These are phyloP conservation scores for Cucumis hystrix DNA, from an alignment of 306 rosid genomes.

Conservation along the genomic window DNA sequence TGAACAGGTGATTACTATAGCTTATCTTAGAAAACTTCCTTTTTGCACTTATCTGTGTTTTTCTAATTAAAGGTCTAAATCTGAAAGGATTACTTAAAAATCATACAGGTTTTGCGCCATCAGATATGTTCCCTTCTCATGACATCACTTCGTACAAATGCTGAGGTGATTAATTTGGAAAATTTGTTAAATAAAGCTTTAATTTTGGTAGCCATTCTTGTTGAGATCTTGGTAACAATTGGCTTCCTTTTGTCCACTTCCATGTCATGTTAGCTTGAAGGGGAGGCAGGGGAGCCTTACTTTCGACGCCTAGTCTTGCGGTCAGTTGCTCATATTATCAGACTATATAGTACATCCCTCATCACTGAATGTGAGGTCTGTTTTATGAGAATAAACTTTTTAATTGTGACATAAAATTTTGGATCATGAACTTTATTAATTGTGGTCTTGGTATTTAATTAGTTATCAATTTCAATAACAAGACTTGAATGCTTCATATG, in stretches of 20 bases:
- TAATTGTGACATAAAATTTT: neutral
- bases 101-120: conserved; percentile 56
- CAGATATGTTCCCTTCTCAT: conserved; percentile 84
- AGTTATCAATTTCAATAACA: neutral
- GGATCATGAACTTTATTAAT: neutral
- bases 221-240: conserved; percentile 14
- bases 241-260: conserved; percentile 9
- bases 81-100: conserved; percentile 15
- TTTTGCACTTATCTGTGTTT: conserved; percentile 10
- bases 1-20: conserved; percentile 55
- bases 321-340: conserved; percentile 94
- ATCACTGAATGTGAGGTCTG: conserved; percentile 91
- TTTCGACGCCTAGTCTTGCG: conserved; percentile 94
- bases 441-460: neutral
- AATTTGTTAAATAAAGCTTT: conserved; percentile 6
- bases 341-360: conserved; percentile 92
- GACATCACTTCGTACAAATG: conserved; percentile 91
- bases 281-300: conserved; percentile 91
- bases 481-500: neutral
- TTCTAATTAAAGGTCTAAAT: conserved; percentile 4
- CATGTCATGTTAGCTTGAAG: conserved; percentile 56
- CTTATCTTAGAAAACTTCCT: conserved; percentile 7
- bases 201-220: neutral
- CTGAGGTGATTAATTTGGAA: conserved; percentile 52
- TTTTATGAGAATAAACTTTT: conserved; percentile 6